phyloP scores from a whole-genome alignment of 176 grass and related monocot genomes.

The Pontederia crassipes region DNA sequence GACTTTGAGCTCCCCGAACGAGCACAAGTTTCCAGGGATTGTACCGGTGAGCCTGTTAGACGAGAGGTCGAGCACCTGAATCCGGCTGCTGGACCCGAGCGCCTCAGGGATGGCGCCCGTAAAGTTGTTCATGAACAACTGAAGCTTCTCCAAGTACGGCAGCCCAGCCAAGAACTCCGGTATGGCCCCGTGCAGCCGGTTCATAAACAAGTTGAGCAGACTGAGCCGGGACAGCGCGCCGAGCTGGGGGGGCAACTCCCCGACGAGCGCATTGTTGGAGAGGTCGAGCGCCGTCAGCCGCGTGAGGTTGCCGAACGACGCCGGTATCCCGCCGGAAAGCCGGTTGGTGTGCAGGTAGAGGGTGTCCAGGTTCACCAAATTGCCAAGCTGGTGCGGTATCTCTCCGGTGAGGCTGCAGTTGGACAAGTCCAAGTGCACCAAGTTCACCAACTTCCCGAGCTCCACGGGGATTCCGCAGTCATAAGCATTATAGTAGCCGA shows the following conservation, averaged over 20 bases:
- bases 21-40: conserved; percentile 49
- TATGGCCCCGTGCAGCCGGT: too few species aligned
- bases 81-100: conserved; percentile 42
- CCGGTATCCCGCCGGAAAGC: not conserved
- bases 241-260: too few species aligned
- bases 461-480: conserved; percentile 49
- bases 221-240: too few species aligned
- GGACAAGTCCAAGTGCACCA: conserved; percentile 55
- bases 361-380: conserved; percentile 26
- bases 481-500: conserved; percentile 85
- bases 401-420: conserved; percentile 55
- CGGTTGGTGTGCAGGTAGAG: not conserved
- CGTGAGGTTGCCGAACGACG: not conserved
- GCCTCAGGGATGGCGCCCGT: conserved; percentile 34
- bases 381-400: conserved; percentile 51
- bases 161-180: conserved; percentile 43
- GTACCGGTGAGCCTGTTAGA: conserved; percentile 53
- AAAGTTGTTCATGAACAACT: conserved; percentile 78
- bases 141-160: conserved; percentile 49
- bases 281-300: too few species aligned
- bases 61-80: conserved; percentile 45
- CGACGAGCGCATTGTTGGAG: too few species aligned
- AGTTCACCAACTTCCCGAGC: conserved; percentile 35
- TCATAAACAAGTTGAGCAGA: too few species aligned
- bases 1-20: conserved; percentile 21